Percentiles rank a stretch among this genome's conserved stretches.
These are phyloP conservation scores for Candida nemodendra DNA, from an alignment of 805 yeast species.

Conservation along the genomic window DNA sequence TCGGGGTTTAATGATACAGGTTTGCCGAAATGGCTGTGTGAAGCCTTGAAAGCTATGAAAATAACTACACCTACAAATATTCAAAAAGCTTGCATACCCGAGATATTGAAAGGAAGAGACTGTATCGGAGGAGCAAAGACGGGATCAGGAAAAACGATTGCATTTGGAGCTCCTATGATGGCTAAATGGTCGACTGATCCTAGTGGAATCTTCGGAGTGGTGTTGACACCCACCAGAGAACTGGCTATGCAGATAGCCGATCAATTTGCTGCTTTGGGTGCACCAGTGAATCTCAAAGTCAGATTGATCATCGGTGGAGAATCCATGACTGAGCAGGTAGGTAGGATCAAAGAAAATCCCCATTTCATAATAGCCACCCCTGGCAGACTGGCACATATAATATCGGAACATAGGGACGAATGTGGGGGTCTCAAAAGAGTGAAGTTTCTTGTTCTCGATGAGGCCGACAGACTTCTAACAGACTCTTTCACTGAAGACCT, in stretches of 20 bases:
- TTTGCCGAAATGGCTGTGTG: constrained; percentile 81
- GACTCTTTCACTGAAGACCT: constrained; percentile 81
- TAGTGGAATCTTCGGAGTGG: constrained; percentile 83
- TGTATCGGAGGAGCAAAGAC: constrained; percentile 99
- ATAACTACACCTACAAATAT: constrained; percentile 82
- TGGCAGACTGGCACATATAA: constrained; percentile 89
- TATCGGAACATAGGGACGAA: constrained; percentile 86
- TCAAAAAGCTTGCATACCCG: constrained; percentile 86
- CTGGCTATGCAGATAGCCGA: constrained; percentile 96
- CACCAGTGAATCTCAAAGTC: constrained; percentile 81
- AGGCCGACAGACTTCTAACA: constrained; percentile 89
- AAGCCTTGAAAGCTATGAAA: constrained; percentile 76
- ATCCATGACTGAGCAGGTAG: constrained; percentile 85
- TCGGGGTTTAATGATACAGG: constrained; percentile 49
- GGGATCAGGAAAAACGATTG: constrained; percentile 96
- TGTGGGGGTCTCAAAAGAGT: constrained; percentile 74
- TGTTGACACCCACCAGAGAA: constrained; percentile 91
- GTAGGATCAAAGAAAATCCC: constrained; percentile 77
- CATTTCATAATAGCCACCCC: constrained; percentile 97
- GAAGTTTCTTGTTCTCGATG: constrained; percentile 85
- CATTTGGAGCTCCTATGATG: constrained; percentile 97
- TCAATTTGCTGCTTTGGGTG: constrained; percentile 90
- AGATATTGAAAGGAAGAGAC: constrained; percentile 77
- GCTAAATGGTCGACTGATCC: constrained; percentile 96
- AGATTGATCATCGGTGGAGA: constrained; percentile 92